A percentile compares a stretch with the other conserved stretches of the same genome.
Evolutionary conservation across 2,329 filamentous ascomycete genomes (phyloP).

Genomic region (Paecilomyces variotii): DNA sequence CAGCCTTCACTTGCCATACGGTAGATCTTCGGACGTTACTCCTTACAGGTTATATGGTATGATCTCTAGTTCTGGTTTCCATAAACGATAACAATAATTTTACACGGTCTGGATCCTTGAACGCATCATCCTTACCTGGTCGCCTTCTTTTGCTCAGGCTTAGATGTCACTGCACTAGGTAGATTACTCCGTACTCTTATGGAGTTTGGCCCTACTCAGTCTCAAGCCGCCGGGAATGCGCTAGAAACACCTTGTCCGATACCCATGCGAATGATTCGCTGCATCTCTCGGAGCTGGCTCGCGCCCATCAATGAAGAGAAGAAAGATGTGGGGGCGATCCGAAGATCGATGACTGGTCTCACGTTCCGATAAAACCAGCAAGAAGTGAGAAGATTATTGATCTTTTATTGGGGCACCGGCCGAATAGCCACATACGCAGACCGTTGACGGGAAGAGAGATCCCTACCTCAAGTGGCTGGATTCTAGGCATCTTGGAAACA

Average conservation of each 20-base stretch:
- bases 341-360: not conserved
- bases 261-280: not conserved
- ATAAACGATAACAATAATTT: not conserved
- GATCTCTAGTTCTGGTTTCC: not conserved
- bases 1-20: not conserved
- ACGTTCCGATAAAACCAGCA: not conserved
- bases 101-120: not conserved
- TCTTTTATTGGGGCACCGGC: not conserved
- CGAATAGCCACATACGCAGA: not conserved
- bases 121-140: not conserved
- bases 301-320: not conserved
- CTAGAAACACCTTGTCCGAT: not conserved
- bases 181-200: not conserved
- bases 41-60: not conserved
- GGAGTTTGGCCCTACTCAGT: not conserved
- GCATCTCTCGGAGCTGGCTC: not conserved
- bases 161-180: not conserved
- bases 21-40: not conserved
- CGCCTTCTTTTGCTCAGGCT: not conserved
- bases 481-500: not conserved
- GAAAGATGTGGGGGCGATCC: not conserved
- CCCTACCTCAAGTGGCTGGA: not conserved
- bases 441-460: not conserved
- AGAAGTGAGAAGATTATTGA: not conserved
- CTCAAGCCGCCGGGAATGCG: not conserved